Evolutionary conservation across 1,139 yeast genomes (phyloP).

Genomic region (Lodderomyces oxycetoniae): DNA sequence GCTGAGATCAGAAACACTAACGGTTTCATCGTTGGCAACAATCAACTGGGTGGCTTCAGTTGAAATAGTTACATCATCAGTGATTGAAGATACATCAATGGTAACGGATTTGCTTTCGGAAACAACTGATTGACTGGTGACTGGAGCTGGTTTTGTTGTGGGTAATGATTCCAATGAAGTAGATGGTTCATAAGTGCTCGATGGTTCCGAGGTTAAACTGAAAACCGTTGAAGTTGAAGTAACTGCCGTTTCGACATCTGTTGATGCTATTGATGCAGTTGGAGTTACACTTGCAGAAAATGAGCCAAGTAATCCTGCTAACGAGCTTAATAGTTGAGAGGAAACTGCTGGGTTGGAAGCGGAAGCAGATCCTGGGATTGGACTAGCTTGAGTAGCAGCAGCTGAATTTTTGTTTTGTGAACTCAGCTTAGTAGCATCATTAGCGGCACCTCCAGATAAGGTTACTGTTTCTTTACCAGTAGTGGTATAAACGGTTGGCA

Average conservation of each 20-base stretch:
- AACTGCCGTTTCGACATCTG: conserved; percentile 14
- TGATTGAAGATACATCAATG: conserved; percentile 12
- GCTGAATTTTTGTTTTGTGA: not conserved
- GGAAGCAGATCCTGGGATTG: not conserved
- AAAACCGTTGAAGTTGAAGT: conserved; percentile 25
- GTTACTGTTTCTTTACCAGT: conserved; percentile 8
- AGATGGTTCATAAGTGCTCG: conserved; percentile 17
- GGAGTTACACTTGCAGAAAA: not conserved
- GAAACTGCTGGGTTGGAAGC: not conserved
- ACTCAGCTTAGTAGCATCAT: conserved; percentile 2
- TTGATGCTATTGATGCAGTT: conserved; percentile 6
- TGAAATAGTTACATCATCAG: conserved; percentile 12
- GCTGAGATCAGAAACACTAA: not conserved
- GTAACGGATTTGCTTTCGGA: conserved; percentile 13
- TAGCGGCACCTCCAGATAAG: conserved; percentile 11
- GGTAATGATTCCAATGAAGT: conserved; percentile 19
- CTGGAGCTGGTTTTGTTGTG: conserved; percentile 25
- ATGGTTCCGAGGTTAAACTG: conserved; percentile 22
- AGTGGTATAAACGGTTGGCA: conserved; percentile 14
- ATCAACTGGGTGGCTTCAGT: conserved; percentile 1
- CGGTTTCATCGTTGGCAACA: not conserved
- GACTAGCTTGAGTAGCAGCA: not conserved
- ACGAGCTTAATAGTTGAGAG: not conserved
- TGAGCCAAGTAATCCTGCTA: not conserved
- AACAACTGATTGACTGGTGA: conserved; percentile 21